A percentile compares a stretch with the other conserved stretches of the same genome.
phyloP scores from a whole-genome alignment of 1,139 yeast species.

The Blastobotrys capitulatus region DNA sequence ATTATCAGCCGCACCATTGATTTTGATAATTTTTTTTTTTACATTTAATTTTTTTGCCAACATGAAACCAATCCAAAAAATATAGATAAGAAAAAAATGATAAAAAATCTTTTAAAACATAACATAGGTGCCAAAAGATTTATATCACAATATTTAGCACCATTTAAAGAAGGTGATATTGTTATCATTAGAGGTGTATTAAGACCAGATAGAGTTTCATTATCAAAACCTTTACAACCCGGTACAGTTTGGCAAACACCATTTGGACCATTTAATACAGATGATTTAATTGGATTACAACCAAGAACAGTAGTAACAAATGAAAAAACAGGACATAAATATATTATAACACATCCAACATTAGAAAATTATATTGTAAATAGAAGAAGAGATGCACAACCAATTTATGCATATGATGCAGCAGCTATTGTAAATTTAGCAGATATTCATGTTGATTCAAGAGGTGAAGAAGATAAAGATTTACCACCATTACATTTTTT shows the following conservation, averaged over 20 bases:
- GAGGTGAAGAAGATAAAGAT: conserved; percentile 1
- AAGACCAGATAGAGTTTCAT: conserved; percentile 27
- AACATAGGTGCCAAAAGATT: background rate
- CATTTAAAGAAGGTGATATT: conserved; percentile 25
- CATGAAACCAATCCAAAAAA: too few species aligned
- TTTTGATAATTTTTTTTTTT: too few species aligned
- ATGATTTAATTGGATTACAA: conserved; percentile 33
- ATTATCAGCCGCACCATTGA: too few species aligned
- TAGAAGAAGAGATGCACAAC: conserved; percentile 42
- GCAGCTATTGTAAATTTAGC: conserved; percentile 41
- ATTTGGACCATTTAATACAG: conserved; percentile 32
- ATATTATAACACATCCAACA: conserved; percentile 36
- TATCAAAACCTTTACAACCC: conserved; percentile 29
- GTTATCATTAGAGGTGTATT: conserved; percentile 28
- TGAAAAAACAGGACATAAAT: conserved; percentile 23
- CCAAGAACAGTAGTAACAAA: conserved; percentile 22
- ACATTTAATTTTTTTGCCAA: too few species aligned
- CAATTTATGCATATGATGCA: conserved; percentile 46
- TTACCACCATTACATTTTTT: conserved; percentile 34
- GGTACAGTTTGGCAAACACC: conserved; percentile 17
- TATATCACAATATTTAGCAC: conserved; percentile 5
- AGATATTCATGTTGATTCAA: conserved; percentile 39
- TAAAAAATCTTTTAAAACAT: background rate
- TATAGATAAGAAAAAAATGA: background rate
- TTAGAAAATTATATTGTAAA: conserved; percentile 41